phyloP scores from a whole-genome alignment of 306 rosid genomes.

The Rosa rugosa region DNA sequence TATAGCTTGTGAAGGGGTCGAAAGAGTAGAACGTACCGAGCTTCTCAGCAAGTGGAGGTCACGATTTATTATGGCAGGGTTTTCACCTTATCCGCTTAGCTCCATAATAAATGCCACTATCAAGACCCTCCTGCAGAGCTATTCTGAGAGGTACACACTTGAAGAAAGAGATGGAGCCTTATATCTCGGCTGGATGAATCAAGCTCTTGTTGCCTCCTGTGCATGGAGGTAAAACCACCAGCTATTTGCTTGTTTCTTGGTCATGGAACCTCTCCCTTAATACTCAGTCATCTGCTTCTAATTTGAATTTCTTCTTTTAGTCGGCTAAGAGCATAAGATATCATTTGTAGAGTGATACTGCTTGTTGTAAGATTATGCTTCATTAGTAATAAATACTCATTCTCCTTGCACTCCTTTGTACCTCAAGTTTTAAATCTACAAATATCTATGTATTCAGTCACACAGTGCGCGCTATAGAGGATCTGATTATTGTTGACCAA shows the following conservation, averaged over 20 bases:
- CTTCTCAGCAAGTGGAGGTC: constrained; percentile 70
- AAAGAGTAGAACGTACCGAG: constrained; percentile 91
- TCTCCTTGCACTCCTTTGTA: neutral
- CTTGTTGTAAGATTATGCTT: neutral
- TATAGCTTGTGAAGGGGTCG: constrained; percentile 85
- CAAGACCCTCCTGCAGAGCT: constrained; percentile 58
- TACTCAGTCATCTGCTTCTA: constrained; percentile 10
- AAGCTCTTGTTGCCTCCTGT: constrained; percentile 57
- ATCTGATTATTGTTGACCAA: neutral
- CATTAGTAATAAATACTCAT: neutral
- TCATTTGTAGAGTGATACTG: neutral
- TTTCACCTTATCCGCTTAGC: constrained; percentile 67
- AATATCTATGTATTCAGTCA: neutral
- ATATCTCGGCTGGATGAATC: constrained; percentile 78
- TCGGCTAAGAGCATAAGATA: neutral
- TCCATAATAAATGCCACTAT: constrained; percentile 62
- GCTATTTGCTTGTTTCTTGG: neutral
- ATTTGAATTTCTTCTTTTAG: neutral
- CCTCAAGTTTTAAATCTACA: neutral
- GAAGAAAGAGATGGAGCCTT: constrained; percentile 76
- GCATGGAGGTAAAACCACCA: constrained; percentile 66
- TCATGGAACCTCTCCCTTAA: neutral
- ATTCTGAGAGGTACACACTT: constrained; percentile 66
- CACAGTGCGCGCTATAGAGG: neutral
- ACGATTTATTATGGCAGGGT: constrained; percentile 74